A percentile compares a stretch with the other conserved stretches of the same genome.
phyloP scores from a whole-genome alignment of 257 asterid genomes.

The Ilex asprella region DNA sequence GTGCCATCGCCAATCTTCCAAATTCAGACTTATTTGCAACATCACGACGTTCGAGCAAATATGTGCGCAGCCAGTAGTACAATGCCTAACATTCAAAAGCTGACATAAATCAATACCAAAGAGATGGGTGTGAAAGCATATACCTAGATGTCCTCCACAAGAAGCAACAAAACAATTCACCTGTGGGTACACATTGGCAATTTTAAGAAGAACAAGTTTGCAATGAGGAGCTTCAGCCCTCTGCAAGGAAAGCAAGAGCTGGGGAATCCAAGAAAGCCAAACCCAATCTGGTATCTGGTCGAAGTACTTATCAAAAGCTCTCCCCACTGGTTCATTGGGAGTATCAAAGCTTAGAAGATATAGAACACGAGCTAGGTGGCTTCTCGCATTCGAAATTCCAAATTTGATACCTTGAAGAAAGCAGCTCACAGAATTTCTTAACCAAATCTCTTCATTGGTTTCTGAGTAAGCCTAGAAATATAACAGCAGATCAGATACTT shows the following conservation, averaged over 20 bases:
- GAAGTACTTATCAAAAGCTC: slow-evolving; percentile 87
- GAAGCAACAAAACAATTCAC: slow-evolving; percentile 30
- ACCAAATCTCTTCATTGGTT: slow-evolving; percentile 91
- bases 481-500: slow-evolving; percentile 16
- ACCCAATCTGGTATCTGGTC: slow-evolving; percentile 96
- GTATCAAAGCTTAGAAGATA: slow-evolving; percentile 97
- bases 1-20: slow-evolving; percentile 96
- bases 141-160: background rate
- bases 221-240: slow-evolving; percentile 94
- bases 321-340: slow-evolving; percentile 88
- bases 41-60: slow-evolving; percentile 97
- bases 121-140: background rate
- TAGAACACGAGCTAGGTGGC: slow-evolving; percentile 94
- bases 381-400: slow-evolving; percentile 88
- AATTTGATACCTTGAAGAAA: slow-evolving; percentile 94
- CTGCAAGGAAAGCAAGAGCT: slow-evolving; percentile 83
- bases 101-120: background rate
- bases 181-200: slow-evolving; percentile 93
- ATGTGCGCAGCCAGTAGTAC: slow-evolving; percentile 98
- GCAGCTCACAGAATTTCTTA: slow-evolving; percentile 98
- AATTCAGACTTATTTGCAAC: slow-evolving; percentile 93
- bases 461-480: slow-evolving; percentile 72
- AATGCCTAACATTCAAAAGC: slow-evolving; percentile 51
- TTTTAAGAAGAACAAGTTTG: slow-evolving; percentile 85
- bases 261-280: slow-evolving; percentile 99